Percentiles rank a stretch among this genome's conserved stretches.
These are phyloP conservation scores for Xylariaceae sp. DNA, from an alignment of 2,329 filamentous ascomycete genomes.

Conservation along the genomic window DNA sequence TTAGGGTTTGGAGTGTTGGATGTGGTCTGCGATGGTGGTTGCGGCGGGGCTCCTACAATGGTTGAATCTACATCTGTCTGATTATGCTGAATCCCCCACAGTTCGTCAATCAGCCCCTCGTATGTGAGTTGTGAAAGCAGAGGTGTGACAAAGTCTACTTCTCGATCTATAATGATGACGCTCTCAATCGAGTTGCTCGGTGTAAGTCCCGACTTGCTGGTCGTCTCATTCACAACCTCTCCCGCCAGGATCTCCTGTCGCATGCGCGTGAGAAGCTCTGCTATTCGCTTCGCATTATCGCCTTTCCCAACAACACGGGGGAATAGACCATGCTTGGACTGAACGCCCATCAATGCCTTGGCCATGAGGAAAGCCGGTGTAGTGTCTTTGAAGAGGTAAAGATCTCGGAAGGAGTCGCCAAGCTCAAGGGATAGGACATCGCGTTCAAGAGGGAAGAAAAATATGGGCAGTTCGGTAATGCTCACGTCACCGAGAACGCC, in stretches of 20 bases:
- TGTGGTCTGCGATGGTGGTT: constrained; percentile 47
- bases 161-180: constrained; percentile 90
- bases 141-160: constrained; percentile 88
- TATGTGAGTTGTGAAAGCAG: constrained; percentile 95
- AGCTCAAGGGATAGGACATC: constrained; percentile 90
- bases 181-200: constrained; percentile 87
- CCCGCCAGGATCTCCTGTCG: constrained; percentile 81
- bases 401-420: constrained; percentile 77
- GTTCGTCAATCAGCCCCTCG: constrained; percentile 90
- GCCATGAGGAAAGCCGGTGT: constrained; percentile 87
- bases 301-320: constrained; percentile 94
- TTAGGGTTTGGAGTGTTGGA: constrained; percentile 52
- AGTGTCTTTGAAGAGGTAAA: constrained; percentile 87
- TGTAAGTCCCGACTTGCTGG: constrained; percentile 64
- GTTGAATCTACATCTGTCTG: constrained; percentile 90
- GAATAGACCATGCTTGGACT: constrained; percentile 88
- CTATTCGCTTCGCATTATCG: constrained; percentile 84
- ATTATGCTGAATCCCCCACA: constrained; percentile 87
- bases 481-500: constrained; percentile 91
- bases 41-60: constrained; percentile 71
- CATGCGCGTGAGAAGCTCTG: constrained; percentile 85
- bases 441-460: constrained; percentile 86
- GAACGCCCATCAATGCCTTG: constrained; percentile 89
- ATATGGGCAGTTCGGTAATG: constrained; percentile 79
- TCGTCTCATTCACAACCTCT: constrained; percentile 63